Evolutionary conservation across 768 basidiomycete species (phyloP).

Genomic region (Rhodotorula paludigena): DNA sequence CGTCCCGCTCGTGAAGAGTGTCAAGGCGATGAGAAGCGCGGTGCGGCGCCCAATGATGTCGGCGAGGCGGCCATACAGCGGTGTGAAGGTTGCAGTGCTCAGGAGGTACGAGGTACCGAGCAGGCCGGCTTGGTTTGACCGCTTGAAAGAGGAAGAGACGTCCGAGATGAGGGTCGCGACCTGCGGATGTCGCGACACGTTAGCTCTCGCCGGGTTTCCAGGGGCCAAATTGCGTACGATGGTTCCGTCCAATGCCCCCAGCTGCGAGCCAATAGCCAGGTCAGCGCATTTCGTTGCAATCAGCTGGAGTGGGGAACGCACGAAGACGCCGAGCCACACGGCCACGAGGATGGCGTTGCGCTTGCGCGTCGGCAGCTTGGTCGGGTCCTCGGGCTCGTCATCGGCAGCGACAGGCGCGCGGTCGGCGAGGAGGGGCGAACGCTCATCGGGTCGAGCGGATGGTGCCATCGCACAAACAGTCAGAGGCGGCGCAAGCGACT

Average conservation of each 20-base stretch:
- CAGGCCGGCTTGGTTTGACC: slow-evolving; percentile 61
- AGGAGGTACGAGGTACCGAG: slow-evolving; percentile 63
- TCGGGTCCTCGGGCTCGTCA: slow-evolving; percentile 19
- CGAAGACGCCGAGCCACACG: slow-evolving; percentile 31
- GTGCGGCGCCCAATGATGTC: slow-evolving; percentile 60
- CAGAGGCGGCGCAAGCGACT: background rate
- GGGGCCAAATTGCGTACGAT: background rate
- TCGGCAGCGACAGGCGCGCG: background rate
- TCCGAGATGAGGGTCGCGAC: slow-evolving; percentile 33
- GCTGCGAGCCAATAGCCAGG: background rate
- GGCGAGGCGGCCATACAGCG: slow-evolving; percentile 46
- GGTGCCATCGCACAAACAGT: background rate
- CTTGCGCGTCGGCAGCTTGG: slow-evolving; percentile 9
- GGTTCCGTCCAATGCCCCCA: slow-evolving; percentile 16
- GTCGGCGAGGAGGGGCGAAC: slow-evolving; percentile 3
- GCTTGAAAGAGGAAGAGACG: slow-evolving; percentile 37
- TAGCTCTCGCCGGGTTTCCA: background rate
- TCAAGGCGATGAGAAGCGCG: slow-evolving; percentile 76
- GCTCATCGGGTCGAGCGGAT: background rate
- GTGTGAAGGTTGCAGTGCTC: slow-evolving; percentile 43
- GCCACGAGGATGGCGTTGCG: slow-evolving; percentile 27
- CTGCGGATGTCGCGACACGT: background rate
- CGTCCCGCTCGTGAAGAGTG: slow-evolving; percentile 81
- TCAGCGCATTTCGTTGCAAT: no score
- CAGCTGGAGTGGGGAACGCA: background rate